A percentile compares a stretch with the other conserved stretches of the same genome.
Conservation (phyloP, 352 stramenopile genomes). For the Pythium dissotocum region DNA sequence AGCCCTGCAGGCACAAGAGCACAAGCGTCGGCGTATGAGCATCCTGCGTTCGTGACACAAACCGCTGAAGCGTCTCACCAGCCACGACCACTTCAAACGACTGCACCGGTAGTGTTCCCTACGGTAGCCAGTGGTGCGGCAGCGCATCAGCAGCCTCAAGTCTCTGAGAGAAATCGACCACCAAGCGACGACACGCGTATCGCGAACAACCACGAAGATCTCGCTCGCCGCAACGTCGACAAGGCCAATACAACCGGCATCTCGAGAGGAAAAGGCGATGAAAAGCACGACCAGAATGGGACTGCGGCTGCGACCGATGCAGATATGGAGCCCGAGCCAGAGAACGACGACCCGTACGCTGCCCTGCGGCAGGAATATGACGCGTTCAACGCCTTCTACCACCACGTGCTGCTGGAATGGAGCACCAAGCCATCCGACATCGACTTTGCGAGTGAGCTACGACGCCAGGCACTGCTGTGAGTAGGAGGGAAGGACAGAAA, state of each 20-base stretch:
- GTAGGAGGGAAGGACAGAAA: neutral
- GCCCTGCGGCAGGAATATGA: slow-evolving; percentile 38
- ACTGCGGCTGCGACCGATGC: neutral
- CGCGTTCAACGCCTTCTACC: slow-evolving; percentile 47
- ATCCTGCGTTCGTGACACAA: too few species aligned
- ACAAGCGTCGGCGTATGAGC: too few species aligned
- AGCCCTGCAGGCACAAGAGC: neutral
- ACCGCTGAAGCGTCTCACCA: neutral
- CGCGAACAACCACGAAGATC: neutral
- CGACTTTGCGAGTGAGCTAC: slow-evolving; percentile 1
- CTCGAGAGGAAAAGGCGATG: too few species aligned
- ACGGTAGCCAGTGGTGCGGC: too few species aligned
- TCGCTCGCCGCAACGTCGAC: neutral
- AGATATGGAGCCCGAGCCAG: neutral
- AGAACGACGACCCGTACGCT: slow-evolving; percentile 6
- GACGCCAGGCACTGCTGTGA: neutral
- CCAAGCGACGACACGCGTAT: neutral
- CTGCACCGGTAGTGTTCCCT: too few species aligned
- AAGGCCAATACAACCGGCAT: neutral
- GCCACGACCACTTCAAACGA: neutral
- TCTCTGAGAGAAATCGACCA: neutral
- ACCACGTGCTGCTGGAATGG: slow-evolving; percentile 51
- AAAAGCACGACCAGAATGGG: neutral
- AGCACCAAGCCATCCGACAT: slow-evolving; percentile 32
- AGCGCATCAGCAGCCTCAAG: too few species aligned